Evolutionary conservation across 106 monocot species (phyloP).

Genomic region (Ottelia alismoides): DNA sequence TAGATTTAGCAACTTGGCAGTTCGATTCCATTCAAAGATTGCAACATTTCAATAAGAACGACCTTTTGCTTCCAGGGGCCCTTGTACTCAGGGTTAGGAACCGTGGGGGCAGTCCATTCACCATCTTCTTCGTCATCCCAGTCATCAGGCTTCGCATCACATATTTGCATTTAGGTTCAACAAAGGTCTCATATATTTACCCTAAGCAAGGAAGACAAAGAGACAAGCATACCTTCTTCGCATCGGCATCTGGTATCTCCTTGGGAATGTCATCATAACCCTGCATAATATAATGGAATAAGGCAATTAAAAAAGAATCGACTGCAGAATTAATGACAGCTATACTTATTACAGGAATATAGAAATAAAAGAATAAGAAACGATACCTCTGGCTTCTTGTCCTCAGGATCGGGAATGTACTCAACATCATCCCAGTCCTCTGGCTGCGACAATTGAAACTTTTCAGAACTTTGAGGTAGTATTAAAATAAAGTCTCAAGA

Average conservation of each 20-base stretch:
- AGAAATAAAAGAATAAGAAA: neutral
- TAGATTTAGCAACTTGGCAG: neutral
- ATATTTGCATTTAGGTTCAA: no score
- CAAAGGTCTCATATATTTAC: no score
- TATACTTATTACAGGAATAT: neutral
- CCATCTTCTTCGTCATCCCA: constrained; percentile 85
- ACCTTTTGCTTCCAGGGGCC: constrained; percentile 63
- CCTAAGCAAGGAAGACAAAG: no score
- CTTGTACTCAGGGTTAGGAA: constrained; percentile 70
- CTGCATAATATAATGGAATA: constrained; percentile 7
- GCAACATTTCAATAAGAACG: neutral
- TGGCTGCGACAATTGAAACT: constrained; percentile 23
- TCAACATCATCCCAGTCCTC: constrained; percentile 68
- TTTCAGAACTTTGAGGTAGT: neutral
- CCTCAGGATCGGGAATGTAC: constrained; percentile 53
- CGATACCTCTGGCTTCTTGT: constrained; percentile 54
- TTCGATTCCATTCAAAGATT: neutral
- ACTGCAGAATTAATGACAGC: neutral
- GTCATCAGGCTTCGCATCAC: constrained; percentile 63
- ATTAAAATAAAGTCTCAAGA: no score
- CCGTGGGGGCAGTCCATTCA: constrained; percentile 58
- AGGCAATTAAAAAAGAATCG: neutral
- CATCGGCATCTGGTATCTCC: constrained; percentile 57
- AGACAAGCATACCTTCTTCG: constrained; percentile 64
- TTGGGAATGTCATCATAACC: constrained; percentile 58